phyloP scores from a whole-genome alignment of 805 yeast species.

The Grigorovia humatica region DNA sequence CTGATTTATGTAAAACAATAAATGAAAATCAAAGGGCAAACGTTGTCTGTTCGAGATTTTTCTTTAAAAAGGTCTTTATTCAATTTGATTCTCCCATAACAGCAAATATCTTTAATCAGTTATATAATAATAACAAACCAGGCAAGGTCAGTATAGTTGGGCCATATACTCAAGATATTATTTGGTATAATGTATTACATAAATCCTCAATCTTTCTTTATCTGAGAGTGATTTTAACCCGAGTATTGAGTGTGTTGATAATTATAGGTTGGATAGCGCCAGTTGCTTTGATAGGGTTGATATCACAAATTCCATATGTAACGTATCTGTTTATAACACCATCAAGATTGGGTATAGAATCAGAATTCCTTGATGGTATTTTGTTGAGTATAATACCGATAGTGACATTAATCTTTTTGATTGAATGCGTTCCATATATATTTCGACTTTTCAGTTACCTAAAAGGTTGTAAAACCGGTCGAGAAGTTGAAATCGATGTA shows the following conservation, averaged over 20 bases:
- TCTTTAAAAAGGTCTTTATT: constrained; percentile 43
- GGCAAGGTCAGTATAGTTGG: constrained; percentile 38
- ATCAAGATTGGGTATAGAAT: constrained; percentile 37
- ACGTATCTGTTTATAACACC: constrained; percentile 31
- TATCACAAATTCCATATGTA: constrained; percentile 63
- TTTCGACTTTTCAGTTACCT: constrained; percentile 45
- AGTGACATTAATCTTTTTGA: constrained; percentile 48
- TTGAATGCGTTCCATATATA: constrained; percentile 49
- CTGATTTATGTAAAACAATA: not conserved
- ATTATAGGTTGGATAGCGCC: constrained; percentile 72
- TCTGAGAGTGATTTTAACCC: constrained; percentile 36
- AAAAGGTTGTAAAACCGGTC: constrained; percentile 52
- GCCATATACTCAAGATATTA: constrained; percentile 54
- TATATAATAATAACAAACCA: constrained; percentile 36
- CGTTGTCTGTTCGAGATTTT: not conserved
- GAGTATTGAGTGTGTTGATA: constrained; percentile 36
- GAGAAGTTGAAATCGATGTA: constrained; percentile 55
- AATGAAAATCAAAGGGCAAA: not conserved
- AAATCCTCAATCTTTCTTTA: constrained; percentile 30
- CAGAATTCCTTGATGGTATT: constrained; percentile 41
- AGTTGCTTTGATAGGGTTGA: constrained; percentile 65
- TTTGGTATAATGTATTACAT: constrained; percentile 54
- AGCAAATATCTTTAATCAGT: constrained; percentile 56
- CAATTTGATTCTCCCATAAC: constrained; percentile 47
- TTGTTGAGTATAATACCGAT: constrained; percentile 62